phyloP scores from a whole-genome alignment of 768 basidiomycete genomes.

The Psilocybe azurescens region DNA sequence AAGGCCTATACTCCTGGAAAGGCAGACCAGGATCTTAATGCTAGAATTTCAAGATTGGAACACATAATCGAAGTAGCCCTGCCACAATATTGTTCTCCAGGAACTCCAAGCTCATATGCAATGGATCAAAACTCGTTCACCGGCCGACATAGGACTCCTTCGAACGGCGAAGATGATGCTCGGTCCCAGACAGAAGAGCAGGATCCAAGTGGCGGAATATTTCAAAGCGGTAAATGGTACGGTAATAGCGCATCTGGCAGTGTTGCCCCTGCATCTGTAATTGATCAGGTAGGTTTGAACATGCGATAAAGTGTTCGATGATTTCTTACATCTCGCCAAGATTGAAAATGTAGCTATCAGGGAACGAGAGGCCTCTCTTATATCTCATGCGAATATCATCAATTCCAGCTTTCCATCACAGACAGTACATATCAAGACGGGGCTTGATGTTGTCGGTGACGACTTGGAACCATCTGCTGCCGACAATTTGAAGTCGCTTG shows the following conservation, averaged over 20 bases:
- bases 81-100: constrained; percentile 69
- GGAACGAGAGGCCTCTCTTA: constrained; percentile 16
- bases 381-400: constrained; percentile 7
- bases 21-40: constrained; percentile 79
- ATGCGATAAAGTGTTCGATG: not conserved
- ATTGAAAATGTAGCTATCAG: constrained; percentile 56
- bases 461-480: constrained; percentile 64
- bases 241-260: constrained; percentile 86
- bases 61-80: constrained; percentile 82
- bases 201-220: constrained; percentile 75
- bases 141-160: constrained; percentile 52
- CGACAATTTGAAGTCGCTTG: constrained; percentile 83
- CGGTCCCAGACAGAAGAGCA: constrained; percentile 80
- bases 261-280: constrained; percentile 76
- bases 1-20: constrained; percentile 90
- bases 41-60: constrained; percentile 76
- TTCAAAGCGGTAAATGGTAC: constrained; percentile 88
- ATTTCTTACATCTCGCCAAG: constrained; percentile 33
- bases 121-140: constrained; percentile 29
- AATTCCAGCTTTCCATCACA: constrained; percentile 16
- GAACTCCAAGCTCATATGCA: constrained; percentile 38
- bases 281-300: constrained; percentile 65
- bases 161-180: constrained; percentile 67
- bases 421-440: constrained; percentile 16
- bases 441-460: constrained; percentile 39